These are phyloP conservation scores for Geotrichum histeridarum DNA, from an alignment of 1,139 yeast genomes.

Conservation along the genomic window DNA sequence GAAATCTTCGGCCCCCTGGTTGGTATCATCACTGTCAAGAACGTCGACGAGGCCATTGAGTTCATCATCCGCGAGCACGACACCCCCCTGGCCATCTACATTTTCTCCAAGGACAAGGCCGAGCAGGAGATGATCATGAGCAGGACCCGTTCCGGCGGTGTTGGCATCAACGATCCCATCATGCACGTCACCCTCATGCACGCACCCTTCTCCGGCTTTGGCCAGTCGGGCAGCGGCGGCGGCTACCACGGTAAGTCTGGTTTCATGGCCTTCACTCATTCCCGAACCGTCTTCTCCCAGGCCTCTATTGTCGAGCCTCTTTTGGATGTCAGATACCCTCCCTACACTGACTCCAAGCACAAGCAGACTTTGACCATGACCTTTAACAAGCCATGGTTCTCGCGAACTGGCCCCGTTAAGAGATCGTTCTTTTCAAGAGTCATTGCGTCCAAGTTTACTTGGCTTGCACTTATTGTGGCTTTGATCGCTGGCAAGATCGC, in stretches of 20 bases:
- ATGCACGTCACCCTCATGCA: slow-evolving; percentile 65
- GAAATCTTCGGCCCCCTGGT: slow-evolving; percentile 85
- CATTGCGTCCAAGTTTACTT: not conserved
- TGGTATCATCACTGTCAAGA: slow-evolving; percentile 59
- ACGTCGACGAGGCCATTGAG: slow-evolving; percentile 48
- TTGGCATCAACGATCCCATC: slow-evolving; percentile 65
- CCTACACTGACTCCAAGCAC: slow-evolving; percentile 6
- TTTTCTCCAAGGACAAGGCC: slow-evolving; percentile 54
- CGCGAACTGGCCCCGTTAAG: slow-evolving; percentile 23
- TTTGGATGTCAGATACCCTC: slow-evolving; percentile 15
- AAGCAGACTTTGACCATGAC: not conserved
- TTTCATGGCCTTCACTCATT: slow-evolving; percentile 69
- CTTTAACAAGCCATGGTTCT: slow-evolving; percentile 18
- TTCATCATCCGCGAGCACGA: slow-evolving; percentile 54
- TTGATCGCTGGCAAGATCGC: not conserved
- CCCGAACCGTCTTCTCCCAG: slow-evolving; percentile 63
- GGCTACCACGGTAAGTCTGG: slow-evolving; percentile 73
- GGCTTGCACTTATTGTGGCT: not conserved
- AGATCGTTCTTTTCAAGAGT: not conserved
- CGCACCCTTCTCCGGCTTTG: slow-evolving; percentile 92
- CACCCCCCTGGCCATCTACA: slow-evolving; percentile 82
- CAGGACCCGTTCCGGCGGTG: slow-evolving; percentile 68
- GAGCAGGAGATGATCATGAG: slow-evolving; percentile 51
- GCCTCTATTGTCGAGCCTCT: slow-evolving; percentile 6
- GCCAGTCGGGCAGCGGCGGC: slow-evolving; percentile 64